phyloP scores from a whole-genome alignment of 345 rosid species.

The Excoecaria cochinchinensis region DNA sequence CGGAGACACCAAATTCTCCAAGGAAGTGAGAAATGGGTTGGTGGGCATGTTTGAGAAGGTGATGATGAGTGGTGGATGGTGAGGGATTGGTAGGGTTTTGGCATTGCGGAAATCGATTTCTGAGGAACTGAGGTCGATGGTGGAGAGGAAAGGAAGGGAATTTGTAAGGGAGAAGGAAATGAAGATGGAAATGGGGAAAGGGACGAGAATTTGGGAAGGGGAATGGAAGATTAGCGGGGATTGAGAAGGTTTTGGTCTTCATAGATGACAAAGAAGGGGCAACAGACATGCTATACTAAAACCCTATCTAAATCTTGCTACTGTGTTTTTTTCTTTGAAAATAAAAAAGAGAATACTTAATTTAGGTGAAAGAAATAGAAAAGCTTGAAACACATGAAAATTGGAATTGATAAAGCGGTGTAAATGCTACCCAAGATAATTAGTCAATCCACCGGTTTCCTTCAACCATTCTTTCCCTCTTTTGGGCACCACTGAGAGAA shows the following conservation, averaged over 20 bases:
- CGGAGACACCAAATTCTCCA: constrained; percentile 47
- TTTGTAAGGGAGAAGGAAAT: constrained; percentile 10
- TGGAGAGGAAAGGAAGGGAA: constrained; percentile 6
- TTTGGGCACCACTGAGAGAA: too few species aligned
- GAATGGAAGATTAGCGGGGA: constrained; percentile 19
- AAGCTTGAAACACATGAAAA: too few species aligned
- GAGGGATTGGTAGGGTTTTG: constrained; percentile 12
- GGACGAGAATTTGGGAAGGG: constrained; percentile 10
- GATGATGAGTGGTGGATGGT: constrained; percentile 11
- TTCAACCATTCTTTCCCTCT: too few species aligned
- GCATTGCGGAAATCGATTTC: constrained; percentile 17
- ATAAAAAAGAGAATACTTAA: too few species aligned
- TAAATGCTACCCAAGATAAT: too few species aligned
- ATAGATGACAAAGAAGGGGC: background rate
- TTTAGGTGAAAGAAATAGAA: too few species aligned
- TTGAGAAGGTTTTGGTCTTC: constrained; percentile 27
- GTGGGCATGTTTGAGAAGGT: constrained; percentile 36
- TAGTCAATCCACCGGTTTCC: too few species aligned
- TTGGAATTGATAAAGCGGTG: too few species aligned
- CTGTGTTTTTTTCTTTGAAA: too few species aligned
- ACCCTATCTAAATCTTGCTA: constrained; percentile 2
- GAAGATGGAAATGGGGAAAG: background rate
- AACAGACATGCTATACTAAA: background rate
- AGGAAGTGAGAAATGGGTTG: constrained; percentile 54
- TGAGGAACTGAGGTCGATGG: constrained; percentile 4